Evolutionary conservation across 1,139 yeast genomes (phyloP).

Genomic region (Nakaseomyces kungkrabaensis): DNA sequence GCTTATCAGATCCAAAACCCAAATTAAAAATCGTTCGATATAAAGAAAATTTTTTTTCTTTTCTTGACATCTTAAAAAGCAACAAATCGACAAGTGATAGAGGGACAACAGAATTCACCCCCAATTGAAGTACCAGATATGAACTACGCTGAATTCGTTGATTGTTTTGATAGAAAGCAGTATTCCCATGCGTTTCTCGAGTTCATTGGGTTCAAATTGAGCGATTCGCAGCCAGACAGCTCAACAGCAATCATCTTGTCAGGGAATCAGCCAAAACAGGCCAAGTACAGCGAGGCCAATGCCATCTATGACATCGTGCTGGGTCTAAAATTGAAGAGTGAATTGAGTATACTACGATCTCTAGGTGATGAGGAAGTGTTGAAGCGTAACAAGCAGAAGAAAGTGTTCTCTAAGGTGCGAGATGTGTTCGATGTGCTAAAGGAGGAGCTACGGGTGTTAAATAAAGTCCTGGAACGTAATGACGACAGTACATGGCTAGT

Average conservation of each 20-base stretch:
- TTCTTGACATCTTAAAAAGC: no score
- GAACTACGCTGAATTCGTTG: constrained; percentile 7
- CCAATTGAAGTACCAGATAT: background rate
- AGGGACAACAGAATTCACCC: no score
- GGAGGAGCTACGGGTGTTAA: constrained; percentile 34
- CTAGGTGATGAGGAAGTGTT: background rate
- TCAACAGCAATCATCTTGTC: constrained; percentile 5
- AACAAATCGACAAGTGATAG: no score
- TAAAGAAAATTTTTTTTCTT: no score
- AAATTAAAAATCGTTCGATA: no score
- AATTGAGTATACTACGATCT: background rate
- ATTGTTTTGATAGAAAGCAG: constrained; percentile 12
- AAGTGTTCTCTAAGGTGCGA: constrained; percentile 2
- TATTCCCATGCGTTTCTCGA: constrained; percentile 12
- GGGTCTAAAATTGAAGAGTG: constrained; percentile 18
- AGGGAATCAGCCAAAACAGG: constrained; percentile 5
- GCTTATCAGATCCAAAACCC: no score
- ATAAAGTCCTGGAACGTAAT: constrained; percentile 47
- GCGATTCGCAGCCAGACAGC: constrained; percentile 5
- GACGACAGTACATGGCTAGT: constrained; percentile 57
- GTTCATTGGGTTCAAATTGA: constrained; percentile 11
- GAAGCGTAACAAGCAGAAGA: constrained; percentile 6
- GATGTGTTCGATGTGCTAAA: constrained; percentile 4
- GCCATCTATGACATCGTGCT: constrained; percentile 7
- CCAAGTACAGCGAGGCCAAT: background rate